Percentiles rank a stretch among this genome's conserved stretches.
Evolutionary conservation across 257 asterid species (phyloP).

Genomic region (Primulina eburnea): DNA sequence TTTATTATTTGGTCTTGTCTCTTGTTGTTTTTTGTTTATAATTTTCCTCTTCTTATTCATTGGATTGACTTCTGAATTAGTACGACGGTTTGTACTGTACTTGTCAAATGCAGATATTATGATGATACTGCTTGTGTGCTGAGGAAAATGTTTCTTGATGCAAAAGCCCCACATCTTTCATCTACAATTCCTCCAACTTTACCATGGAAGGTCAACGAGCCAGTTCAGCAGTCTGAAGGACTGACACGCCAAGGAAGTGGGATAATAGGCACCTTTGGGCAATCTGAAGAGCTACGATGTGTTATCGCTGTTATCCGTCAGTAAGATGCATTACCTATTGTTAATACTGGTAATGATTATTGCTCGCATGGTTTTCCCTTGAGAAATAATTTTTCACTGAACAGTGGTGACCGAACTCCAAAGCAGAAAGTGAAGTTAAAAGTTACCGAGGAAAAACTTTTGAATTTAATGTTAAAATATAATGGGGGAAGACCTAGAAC

Average conservation of each 20-base stretch:
- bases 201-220: conserved; percentile 93
- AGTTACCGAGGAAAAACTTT: conserved; percentile 92
- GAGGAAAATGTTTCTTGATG: conserved; percentile 93
- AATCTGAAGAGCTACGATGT: conserved; percentile 94
- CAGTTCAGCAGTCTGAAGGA: conserved; percentile 80
- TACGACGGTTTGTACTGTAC: conserved; percentile 8
- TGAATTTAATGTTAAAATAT: conserved; percentile 92
- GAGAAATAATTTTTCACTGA: conserved; percentile 24
- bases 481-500: conserved; percentile 92
- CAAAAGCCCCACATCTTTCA: conserved; percentile 96
- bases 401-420: conserved; percentile 99
- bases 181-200: conserved; percentile 77
- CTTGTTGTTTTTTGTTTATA: not conserved
- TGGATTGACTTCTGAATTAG: conserved; percentile 5
- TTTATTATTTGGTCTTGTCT: not conserved
- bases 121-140: conserved; percentile 95
- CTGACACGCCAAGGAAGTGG: conserved; percentile 97
- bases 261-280: conserved; percentile 82
- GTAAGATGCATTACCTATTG: conserved; percentile 46
- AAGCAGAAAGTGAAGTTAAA: conserved; percentile 96
- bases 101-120: conserved; percentile 59
- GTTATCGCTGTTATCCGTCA: conserved; percentile 91
- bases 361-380: conserved; percentile 18
- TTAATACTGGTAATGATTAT: not conserved
- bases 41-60: not conserved